Percentiles rank a stretch among this genome's conserved stretches.
These are phyloP conservation scores for Trichosanthes truncata DNA, from an alignment of 306 rosid genomes.

Conservation along the genomic window DNA sequence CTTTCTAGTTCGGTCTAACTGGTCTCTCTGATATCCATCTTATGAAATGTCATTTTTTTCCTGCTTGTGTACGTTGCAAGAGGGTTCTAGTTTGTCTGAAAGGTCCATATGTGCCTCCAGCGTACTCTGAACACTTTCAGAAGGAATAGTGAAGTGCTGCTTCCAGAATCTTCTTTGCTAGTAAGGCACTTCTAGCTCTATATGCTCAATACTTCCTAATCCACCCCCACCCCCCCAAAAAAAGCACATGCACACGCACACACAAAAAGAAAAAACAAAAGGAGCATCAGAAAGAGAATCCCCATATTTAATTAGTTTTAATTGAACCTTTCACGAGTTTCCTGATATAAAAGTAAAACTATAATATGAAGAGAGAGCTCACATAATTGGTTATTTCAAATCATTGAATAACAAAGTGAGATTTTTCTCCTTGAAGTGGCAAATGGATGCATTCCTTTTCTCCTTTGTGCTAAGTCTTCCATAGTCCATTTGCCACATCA, in stretches of 20 bases:
- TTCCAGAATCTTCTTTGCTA: neutral
- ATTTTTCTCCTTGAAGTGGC: no score
- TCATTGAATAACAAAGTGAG: neutral
- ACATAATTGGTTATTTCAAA: neutral
- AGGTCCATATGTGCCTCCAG: neutral
- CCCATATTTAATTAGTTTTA: neutral
- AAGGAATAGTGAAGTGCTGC: neutral
- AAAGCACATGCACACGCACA: no score
- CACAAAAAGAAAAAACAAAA: neutral
- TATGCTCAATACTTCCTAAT: no score
- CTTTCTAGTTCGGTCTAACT: conserved; percentile 59
- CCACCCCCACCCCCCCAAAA: no score
- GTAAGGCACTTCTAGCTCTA: neutral
- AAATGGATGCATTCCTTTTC: neutral
- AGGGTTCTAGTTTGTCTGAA: neutral
- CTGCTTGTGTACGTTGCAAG: neutral
- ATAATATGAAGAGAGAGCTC: neutral
- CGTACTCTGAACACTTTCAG: neutral
- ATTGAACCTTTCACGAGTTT: neutral
- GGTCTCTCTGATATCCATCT: conserved; percentile 46
- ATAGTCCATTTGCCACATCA: neutral
- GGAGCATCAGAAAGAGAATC: neutral
- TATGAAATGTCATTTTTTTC: neutral
- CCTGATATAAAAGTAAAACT: neutral
- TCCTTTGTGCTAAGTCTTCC: neutral